Evolutionary conservation across 176 grass and related monocot species (phyloP).

Genomic region (Zoysia japonica): DNA sequence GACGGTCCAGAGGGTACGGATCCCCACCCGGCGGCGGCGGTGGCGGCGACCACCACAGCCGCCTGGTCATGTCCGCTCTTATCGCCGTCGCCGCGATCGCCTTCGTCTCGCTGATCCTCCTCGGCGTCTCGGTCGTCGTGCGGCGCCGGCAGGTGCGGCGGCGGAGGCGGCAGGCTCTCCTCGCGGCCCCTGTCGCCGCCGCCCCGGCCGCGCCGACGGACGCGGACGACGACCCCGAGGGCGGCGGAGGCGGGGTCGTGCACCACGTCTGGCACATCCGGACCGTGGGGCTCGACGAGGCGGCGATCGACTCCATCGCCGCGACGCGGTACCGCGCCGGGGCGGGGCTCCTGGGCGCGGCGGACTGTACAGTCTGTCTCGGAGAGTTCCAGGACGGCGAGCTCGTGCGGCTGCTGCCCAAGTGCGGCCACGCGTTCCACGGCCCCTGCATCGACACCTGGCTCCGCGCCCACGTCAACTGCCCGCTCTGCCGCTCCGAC

Average conservation of each 20-base stretch:
- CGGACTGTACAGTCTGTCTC: constrained; percentile 87
- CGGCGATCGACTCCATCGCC: constrained; percentile 60
- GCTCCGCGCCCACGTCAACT: constrained; percentile 75
- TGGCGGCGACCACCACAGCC: not conserved
- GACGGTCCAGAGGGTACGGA: not conserved
- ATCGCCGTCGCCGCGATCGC: constrained; percentile 28
- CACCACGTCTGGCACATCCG: constrained; percentile 83
- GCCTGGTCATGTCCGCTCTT: constrained; percentile 10
- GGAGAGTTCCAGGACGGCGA: constrained; percentile 67
- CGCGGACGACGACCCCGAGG: constrained; percentile 13
- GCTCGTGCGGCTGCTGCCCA: constrained; percentile 71
- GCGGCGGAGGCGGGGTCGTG: constrained; percentile 41
- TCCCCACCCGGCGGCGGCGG: not conserved
- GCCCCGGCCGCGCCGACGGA: not conserved
- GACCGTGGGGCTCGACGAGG: constrained; percentile 72
- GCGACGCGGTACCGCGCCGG: constrained; percentile 46
- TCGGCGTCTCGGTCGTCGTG: constrained; percentile 43
- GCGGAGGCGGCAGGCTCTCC: constrained; percentile 23
- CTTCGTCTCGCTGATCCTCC: constrained; percentile 46
- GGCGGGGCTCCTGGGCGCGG: constrained; percentile 34
- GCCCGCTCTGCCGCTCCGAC: constrained; percentile 73
- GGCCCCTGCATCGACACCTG: constrained; percentile 80
- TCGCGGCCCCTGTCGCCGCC: not conserved
- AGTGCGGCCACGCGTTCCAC: constrained; percentile 76
- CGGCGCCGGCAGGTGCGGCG: constrained; percentile 32